Conservation (phyloP, 208 protist species). For the Acanthamoeba royreba region DNA sequence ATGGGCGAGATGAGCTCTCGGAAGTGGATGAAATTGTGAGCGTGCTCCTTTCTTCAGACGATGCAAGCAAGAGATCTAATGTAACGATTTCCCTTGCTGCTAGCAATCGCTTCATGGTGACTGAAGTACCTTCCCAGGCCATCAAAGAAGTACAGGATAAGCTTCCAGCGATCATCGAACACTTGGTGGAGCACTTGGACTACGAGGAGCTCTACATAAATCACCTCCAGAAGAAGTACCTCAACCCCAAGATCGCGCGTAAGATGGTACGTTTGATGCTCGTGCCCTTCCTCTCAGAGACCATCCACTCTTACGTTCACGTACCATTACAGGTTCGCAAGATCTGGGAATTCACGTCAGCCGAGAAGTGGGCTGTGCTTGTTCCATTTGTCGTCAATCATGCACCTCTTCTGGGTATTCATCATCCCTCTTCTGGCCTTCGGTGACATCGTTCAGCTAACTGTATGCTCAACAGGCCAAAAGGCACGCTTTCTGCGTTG, state of each 20-base stretch:
- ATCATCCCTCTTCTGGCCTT: not conserved
- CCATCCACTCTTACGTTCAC: too few species aligned
- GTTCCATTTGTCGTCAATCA: not conserved
- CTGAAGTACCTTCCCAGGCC: not conserved
- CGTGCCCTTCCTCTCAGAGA: too few species aligned
- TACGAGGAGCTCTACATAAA: slow-evolving; percentile 10
- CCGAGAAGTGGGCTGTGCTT: not conserved
- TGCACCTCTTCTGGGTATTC: not conserved
- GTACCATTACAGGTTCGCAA: not conserved
- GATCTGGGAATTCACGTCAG: not conserved
- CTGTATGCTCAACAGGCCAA: not conserved
- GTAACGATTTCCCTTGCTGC: not conserved
- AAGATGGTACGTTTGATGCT: not conserved
- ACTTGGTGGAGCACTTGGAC: slow-evolving; percentile 27
- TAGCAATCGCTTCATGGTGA: not conserved
- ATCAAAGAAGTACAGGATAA: not conserved
- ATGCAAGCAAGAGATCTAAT: not conserved
- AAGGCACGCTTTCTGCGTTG: not conserved
- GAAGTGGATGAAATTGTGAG: not conserved
- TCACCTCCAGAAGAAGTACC: not conserved
- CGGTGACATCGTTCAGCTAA: not conserved
- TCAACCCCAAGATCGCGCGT: not conserved
- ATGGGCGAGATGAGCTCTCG: not conserved
- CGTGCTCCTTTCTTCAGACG: not conserved
- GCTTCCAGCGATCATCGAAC: not conserved